These are phyloP conservation scores for Lactarius trivialis DNA, from an alignment of 768 basidiomycete species.

Conservation along the genomic window DNA sequence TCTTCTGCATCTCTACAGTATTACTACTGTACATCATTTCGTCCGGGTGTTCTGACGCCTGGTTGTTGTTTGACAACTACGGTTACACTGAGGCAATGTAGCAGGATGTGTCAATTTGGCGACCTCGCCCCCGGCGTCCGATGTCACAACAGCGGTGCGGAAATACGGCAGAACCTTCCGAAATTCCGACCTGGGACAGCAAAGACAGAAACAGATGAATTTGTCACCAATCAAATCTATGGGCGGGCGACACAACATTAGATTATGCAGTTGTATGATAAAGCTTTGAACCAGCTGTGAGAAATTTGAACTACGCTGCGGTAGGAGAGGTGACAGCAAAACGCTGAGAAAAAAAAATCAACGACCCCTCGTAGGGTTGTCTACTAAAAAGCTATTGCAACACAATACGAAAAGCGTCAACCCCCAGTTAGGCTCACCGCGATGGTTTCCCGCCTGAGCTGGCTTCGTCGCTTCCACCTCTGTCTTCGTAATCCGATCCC, in stretches of 20 bases:
- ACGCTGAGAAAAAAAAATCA: background rate
- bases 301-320: background rate
- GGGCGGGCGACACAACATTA: background rate
- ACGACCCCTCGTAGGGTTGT: background rate
- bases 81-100: too few species aligned
- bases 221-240: too few species aligned
- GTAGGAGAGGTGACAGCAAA: background rate
- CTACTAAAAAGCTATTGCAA: background rate
- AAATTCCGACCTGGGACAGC: background rate
- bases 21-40: too few species aligned
- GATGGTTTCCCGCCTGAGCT: background rate
- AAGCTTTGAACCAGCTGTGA: background rate
- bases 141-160: too few species aligned
- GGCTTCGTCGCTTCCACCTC: background rate
- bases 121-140: too few species aligned
- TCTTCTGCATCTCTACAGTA: too few species aligned
- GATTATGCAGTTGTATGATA: background rate
- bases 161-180: background rate
- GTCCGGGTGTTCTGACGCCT: too few species aligned
- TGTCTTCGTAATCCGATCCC: conserved; percentile 34
- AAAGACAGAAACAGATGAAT: background rate
- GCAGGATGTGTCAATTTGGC: too few species aligned
- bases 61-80: too few species aligned
- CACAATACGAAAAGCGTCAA: background rate
- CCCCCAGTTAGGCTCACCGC: background rate